Percentiles rank a stretch among this genome's conserved stretches.
Evolutionary conservation across 306 rosid species (phyloP).

Genomic region (Trichosanthes cucumerina): DNA sequence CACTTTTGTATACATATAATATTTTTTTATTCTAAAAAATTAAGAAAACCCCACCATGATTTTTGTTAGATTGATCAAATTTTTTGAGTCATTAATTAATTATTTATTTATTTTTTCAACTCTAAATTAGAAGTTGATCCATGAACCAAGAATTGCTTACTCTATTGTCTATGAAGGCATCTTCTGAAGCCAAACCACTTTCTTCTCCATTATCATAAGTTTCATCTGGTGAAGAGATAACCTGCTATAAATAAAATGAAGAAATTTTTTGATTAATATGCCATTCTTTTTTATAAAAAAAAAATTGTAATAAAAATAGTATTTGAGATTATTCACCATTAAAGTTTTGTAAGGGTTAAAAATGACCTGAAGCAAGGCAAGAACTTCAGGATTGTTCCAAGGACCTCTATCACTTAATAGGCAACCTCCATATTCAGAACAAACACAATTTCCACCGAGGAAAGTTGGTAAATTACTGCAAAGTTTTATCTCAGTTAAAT

Average conservation of each 20-base stretch:
- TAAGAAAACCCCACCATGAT: too few species aligned
- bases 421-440: constrained; percentile 78
- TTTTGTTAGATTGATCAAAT: too few species aligned
- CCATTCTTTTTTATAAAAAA: too few species aligned
- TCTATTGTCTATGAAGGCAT: constrained; percentile 6
- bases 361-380: constrained; percentile 58
- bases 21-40: too few species aligned
- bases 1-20: too few species aligned
- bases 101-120: too few species aligned
- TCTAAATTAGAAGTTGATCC: neutral
- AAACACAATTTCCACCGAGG: constrained; percentile 73
- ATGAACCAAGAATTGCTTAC: constrained; percentile 16
- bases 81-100: too few species aligned
- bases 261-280: neutral
- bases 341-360: neutral
- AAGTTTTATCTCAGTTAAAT: neutral
- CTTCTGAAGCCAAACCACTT: constrained; percentile 14
- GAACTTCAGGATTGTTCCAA: constrained; percentile 54
- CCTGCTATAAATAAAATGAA: constrained; percentile 22
- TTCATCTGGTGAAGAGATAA: constrained; percentile 31
- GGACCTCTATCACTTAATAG: constrained; percentile 77
- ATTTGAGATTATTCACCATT: neutral
- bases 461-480: constrained; percentile 77
- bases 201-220: constrained; percentile 8
- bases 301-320: neutral